phyloP scores from a whole-genome alignment of 2,329 filamentous ascomycete species.

The Blastomyces emzantsi region DNA sequence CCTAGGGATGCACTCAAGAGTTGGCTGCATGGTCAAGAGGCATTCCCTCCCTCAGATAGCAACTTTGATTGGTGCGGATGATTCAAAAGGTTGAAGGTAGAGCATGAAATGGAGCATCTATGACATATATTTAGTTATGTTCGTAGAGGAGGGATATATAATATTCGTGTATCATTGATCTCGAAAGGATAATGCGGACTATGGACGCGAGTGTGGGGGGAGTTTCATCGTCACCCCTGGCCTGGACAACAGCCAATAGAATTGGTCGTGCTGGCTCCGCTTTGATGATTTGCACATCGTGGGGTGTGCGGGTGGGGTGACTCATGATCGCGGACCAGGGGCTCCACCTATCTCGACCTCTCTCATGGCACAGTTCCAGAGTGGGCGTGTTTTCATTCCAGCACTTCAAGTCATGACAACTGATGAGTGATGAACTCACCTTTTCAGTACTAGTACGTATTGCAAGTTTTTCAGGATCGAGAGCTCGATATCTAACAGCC shows the following conservation, averaged over 20 bases:
- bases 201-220: background rate
- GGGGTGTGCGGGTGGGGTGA: background rate
- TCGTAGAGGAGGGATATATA: background rate
- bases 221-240: background rate
- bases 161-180: background rate
- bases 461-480: background rate
- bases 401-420: background rate
- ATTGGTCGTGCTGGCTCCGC: background rate
- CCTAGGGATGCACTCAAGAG: background rate
- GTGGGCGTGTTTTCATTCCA: background rate
- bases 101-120: background rate
- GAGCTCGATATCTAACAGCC: background rate
- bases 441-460: background rate
- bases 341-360: background rate
- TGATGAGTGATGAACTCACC: background rate
- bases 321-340: background rate
- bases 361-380: background rate
- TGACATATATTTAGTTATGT: background rate
- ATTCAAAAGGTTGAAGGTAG: too few relatives aligned
- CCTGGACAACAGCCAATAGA: background rate
- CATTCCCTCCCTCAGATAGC: background rate
- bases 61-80: too few relatives aligned
- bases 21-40: background rate
- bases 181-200: background rate
- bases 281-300: background rate